These are phyloP conservation scores for Aspergillus aculeatinus DNA, from an alignment of 2,329 filamentous ascomycete genomes.

Conservation along the genomic window DNA sequence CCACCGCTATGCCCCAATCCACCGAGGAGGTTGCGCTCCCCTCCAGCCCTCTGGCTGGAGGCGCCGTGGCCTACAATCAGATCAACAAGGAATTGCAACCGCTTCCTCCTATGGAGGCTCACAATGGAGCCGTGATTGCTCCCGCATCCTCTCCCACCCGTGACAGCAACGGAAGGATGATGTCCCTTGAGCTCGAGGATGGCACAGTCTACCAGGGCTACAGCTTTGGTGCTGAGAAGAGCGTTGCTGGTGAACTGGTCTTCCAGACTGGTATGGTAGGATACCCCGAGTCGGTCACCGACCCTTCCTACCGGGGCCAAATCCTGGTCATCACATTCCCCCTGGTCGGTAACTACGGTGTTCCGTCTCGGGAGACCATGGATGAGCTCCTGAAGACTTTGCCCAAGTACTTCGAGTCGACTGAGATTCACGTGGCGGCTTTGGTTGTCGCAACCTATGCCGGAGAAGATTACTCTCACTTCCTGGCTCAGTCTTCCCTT, in stretches of 20 bases:
- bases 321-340: slow-evolving; percentile 97
- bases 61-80: slow-evolving; percentile 39
- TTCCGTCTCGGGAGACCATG: slow-evolving; percentile 79
- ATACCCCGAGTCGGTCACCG: slow-evolving; percentile 91
- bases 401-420: slow-evolving; percentile 90
- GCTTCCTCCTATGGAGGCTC: slow-evolving; percentile 30
- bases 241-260: slow-evolving; percentile 92
- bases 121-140: slow-evolving; percentile 42
- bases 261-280: slow-evolving; percentile 99
- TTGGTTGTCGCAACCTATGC: slow-evolving; percentile 88
- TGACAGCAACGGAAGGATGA: slow-evolving; percentile 56
- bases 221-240: slow-evolving; percentile 95
- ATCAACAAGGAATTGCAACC: slow-evolving; percentile 33
- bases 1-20: slow-evolving; percentile 32
- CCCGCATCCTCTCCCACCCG: slow-evolving; percentile 63
- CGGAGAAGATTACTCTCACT: slow-evolving; percentile 93
- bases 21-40: slow-evolving; percentile 34
- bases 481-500: slow-evolving; percentile 84
- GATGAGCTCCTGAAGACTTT: slow-evolving; percentile 83
- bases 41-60: slow-evolving; percentile 42
- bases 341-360: slow-evolving; percentile 94
- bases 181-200: slow-evolving; percentile 91
- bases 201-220: slow-evolving; percentile 88
- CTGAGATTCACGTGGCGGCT: slow-evolving; percentile 88
- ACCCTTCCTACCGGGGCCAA: slow-evolving; percentile 86